Base-by-base conservation (phyloP, 108 stramenopile genomes). In the Nitzschia sp. region DNA sequence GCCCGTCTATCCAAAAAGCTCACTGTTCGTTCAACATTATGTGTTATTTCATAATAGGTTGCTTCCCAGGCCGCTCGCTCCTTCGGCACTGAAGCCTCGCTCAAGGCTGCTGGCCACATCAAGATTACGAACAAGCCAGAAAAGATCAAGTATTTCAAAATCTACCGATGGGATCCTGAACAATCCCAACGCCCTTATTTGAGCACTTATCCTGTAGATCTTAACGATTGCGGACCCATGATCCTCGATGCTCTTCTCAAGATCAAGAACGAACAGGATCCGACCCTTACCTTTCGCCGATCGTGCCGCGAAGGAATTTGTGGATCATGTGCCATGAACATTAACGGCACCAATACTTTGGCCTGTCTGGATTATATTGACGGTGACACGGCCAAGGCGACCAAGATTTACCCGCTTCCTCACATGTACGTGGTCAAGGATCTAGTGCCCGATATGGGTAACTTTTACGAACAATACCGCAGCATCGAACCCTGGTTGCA, bases 381-480 rank as follows among this genome's bases (percentile, higher is more conserved):
- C 24, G 70, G 49, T 35, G 82, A 80, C 38, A 79, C 77, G 42
- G 76, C 72, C 24, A 82, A 82, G 61, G 88, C 95, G 13, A 85
- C 77, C 53, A 97, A 96, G 82, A 94, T 99, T 76, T 96, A 99
- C 81, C 98, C 98, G 0, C 82, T 99, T 61, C 98, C 98, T 5
- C 98, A 99, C 92, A 99, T 99, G 98, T 97, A 96, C 72, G 97
- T 99, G 18, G 60, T 98, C 64, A 99, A 99, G 80, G 98, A 99
- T 82, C 81, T 99, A 54, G 98, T 99, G 1, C 96, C 98, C 0
- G 98, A 99, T 74, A 93, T 99, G 95, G 90, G 91, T 46, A 97
- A 98, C 81, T 99, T 99, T 80, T 99, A 99, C 81, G 96, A 97
- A 69, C 98, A 99, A 80, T 97, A 95, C 81, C 82, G 87, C 59